Evolutionary conservation across 805 yeast genomes (phyloP), one percentile per base, ranked within the genome.

Genomic region (Maudiozyma turicensis): DNA sequence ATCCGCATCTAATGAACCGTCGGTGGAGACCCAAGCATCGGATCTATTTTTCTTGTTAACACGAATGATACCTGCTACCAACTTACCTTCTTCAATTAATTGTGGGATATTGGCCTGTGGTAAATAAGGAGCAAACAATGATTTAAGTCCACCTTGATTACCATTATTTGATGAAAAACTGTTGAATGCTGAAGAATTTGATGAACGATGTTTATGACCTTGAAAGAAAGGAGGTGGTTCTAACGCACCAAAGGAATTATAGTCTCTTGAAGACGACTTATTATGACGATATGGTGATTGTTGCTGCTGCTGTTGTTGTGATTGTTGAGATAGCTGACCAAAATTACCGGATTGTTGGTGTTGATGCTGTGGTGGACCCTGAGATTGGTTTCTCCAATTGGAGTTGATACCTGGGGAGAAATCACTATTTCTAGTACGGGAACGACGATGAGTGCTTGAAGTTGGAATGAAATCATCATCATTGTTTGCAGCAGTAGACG

Each of bases 1-100:
- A 67, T 93, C 99, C 0, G 99, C 95, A 67, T 93, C 99, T 54
- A 93, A 75, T 33, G 90, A 76, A 1, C 96, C 96, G 65, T 90
- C 97, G 0, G 98, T 91, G 6, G 96, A 81, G n/a, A 93, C 98
- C 69, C 95, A 93, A 0, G 99, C 99, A 69, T 93, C 98, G 1
- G 96, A 88, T 59, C 99, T 77, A 66, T 93, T 93, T 68, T 93
- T 93, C 68, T 89, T 90, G 70, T 93, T 93, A 42, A 93, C 99
- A 55, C 99, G 78, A 58, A 93, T 72, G 30, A 84, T 84, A 58
- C 99, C 99, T 3, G 95, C 83, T 7, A 93, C 98, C 47, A 93
- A 73, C 54, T 89, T 79, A 20, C 98, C 98, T 54, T 91, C 96
- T 54, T 80, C 78, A 43, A 93, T 83, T 51, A 93, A 72, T 29